Conservation (phyloP, 176 grass and related monocot genomes). For the Aegilops bicornis region DNA sequence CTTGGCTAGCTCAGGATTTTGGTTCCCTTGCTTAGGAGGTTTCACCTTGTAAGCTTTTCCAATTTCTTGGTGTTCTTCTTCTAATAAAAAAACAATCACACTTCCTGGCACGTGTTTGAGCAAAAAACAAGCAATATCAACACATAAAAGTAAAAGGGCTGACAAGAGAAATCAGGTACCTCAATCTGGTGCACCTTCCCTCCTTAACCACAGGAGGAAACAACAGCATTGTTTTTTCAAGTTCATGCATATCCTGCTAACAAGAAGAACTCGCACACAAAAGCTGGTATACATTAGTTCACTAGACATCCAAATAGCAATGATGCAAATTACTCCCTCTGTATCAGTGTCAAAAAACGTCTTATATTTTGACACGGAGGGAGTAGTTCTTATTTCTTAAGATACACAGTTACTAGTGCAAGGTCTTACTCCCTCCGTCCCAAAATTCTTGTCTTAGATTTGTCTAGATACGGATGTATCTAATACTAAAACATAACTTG, state of each 20-base stretch:
- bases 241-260: slow-evolving; percentile 28
- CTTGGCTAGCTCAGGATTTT: background rate
- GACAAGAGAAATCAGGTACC: slow-evolving; percentile 33
- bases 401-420: slow-evolving; percentile 1
- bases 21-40: background rate
- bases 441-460: no score
- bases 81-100: background rate
- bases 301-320: background rate
- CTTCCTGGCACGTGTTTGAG: background rate
- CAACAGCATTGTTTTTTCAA: background rate
- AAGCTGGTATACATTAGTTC: background rate
- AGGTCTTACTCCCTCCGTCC: background rate
- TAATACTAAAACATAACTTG: no score
- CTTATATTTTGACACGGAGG: no score
- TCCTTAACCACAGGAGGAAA: background rate
- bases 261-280: background rate
- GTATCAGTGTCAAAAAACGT: no score
- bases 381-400: slow-evolving; percentile 4
- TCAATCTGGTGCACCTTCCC: slow-evolving; percentile 23
- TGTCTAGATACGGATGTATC: no score
- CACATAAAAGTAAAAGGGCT: background rate
- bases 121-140: background rate
- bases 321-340: background rate
- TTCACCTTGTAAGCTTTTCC: background rate
- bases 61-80: background rate